Conservation (phyloP, 768 basidiomycete genomes). For the Gloeostereum incarnatum region DNA sequence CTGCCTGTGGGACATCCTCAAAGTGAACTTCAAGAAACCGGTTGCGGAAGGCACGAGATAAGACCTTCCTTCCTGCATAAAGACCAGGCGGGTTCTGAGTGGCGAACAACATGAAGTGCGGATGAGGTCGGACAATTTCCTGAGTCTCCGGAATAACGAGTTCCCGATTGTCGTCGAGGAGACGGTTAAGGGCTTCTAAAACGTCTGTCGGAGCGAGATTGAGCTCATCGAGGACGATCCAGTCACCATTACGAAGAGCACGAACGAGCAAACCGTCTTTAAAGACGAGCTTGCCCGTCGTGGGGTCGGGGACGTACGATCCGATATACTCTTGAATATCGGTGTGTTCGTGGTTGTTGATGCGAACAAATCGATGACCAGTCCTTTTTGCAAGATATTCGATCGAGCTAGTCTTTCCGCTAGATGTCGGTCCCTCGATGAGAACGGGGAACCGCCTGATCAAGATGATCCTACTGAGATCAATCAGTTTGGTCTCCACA, state of each 20-base stretch:
- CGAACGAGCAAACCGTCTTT: constrained; percentile 91
- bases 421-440: constrained; percentile 96
- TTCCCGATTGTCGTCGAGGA: constrained; percentile 96
- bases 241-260: constrained; percentile 85
- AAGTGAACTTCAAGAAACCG: constrained; percentile 98
- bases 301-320: constrained; percentile 88
- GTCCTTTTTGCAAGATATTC: constrained; percentile 91
- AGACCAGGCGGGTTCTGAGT: constrained; percentile 97
- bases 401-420: constrained; percentile 94
- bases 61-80: constrained; percentile 89
- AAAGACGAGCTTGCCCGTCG: constrained; percentile 90
- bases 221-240: constrained; percentile 97
- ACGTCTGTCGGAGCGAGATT: constrained; percentile 98
- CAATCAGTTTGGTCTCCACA: constrained; percentile 87
- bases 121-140: constrained; percentile 88
- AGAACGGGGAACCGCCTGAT: constrained; percentile 89
- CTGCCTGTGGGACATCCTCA: constrained; percentile 89
- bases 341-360: constrained; percentile 99
- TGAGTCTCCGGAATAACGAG: constrained; percentile 93
- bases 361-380: constrained; percentile 92
- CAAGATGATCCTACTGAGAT: constrained; percentile 86
- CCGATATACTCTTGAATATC: constrained; percentile 99
- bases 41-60: constrained; percentile 94
- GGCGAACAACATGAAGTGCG: constrained; percentile 96
- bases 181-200: constrained; percentile 90